phyloP scores from a whole-genome alignment of 768 basidiomycete genomes.

The Tulasnella sp. region DNA sequence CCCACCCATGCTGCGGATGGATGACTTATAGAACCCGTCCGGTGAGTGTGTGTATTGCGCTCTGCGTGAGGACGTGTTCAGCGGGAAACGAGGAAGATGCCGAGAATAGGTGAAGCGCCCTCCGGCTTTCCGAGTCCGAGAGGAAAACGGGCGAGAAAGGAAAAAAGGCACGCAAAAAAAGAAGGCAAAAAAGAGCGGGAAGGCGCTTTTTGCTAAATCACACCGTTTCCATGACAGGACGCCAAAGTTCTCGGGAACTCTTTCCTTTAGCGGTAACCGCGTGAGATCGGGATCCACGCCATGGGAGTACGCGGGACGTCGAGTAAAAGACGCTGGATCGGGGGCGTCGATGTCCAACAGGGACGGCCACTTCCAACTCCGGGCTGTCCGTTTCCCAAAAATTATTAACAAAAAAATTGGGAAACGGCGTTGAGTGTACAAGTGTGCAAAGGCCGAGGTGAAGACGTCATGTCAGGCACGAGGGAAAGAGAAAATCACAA shows the following conservation, averaged over 20 bases:
- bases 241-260: not conserved
- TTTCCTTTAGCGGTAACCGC: not conserved
- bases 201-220: not conserved
- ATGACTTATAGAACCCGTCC: not conserved
- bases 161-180: not conserved
- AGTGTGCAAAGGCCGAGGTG: too few relatives aligned
- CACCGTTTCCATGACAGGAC: constrained; percentile 1
- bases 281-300: not conserved
- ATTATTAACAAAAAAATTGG: not conserved
- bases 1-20: too few relatives aligned
- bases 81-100: not conserved
- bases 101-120: not conserved
- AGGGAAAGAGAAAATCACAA: not conserved
- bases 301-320: not conserved
- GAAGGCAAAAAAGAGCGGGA: not conserved
- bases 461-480: not conserved
- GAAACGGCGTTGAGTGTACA: too few relatives aligned
- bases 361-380: not conserved
- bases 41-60: not conserved
- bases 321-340: not conserved
- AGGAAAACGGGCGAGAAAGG: too few relatives aligned
- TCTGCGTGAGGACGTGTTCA: not conserved
- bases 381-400: not conserved
- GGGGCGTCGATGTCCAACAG: not conserved
- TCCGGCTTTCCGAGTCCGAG: not conserved